Evolutionary conservation across 2,329 filamentous ascomycete genomes (phyloP).

Genomic region (Byssoonygena ceratinophila): DNA sequence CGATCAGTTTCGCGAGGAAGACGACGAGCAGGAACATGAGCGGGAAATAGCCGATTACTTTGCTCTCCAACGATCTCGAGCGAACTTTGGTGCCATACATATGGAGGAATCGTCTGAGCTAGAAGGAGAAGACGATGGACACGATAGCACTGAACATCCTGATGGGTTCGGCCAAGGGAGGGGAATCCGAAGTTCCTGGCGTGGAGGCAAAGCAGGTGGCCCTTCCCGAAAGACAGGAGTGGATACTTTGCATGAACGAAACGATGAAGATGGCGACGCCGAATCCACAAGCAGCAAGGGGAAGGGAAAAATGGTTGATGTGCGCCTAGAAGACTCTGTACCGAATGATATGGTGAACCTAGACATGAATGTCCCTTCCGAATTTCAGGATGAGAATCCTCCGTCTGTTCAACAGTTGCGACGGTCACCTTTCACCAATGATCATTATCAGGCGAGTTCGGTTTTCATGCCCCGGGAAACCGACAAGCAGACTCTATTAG

Average conservation of each 20-base stretch:
- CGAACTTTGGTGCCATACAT: conserved; percentile 74
- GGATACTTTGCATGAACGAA: conserved; percentile 26
- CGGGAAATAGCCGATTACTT: conserved; percentile 89
- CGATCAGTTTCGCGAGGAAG: conserved; percentile 83
- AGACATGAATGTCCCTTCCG: conserved; percentile 34
- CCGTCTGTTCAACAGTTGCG: conserved; percentile 48
- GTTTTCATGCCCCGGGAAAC: conserved; percentile 42
- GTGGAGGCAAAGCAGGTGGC: conserved; percentile 36
- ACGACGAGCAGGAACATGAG: conserved; percentile 83
- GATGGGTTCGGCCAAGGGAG: conserved; percentile 36
- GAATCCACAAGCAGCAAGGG: conserved; percentile 42
- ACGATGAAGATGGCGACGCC: conserved; percentile 22
- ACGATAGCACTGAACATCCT: conserved; percentile 42
- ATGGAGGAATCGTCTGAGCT: conserved; percentile 77
- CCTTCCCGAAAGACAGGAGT: conserved; percentile 18
- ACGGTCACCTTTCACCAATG: conserved; percentile 32
- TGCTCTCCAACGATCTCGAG: conserved; percentile 76
- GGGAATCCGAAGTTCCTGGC: conserved; percentile 50
- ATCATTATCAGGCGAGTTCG: conserved; percentile 31
- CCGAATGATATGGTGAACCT: conserved; percentile 37
- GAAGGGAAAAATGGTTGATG: conserved; percentile 66
- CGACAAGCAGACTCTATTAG: conserved; percentile 40
- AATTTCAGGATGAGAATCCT: conserved; percentile 40
- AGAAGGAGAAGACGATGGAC: conserved; percentile 52
- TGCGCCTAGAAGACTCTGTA: conserved; percentile 63